Conservation (phyloP, 2,329 filamentous ascomycete genomes). For the Trichoderma lentiforme region DNA sequence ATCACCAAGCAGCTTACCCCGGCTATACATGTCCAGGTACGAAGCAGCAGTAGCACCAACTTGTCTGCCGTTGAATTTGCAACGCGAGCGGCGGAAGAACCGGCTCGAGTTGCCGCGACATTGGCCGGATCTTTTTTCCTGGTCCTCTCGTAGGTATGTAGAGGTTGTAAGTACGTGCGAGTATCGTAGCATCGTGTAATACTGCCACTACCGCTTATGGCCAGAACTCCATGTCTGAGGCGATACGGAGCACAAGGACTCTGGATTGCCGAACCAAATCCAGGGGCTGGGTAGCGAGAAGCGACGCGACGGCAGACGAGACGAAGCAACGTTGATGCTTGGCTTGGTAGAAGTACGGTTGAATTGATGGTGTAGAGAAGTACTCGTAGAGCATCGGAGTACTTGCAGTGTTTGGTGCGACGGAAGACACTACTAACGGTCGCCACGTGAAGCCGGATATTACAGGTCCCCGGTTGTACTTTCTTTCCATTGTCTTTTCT, state of each 20-base stretch:
- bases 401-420: background rate
- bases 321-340: background rate
- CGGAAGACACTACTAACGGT: background rate
- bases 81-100: background rate
- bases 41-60: background rate
- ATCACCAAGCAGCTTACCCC: background rate
- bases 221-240: background rate
- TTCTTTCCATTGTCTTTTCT: background rate
- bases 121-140: background rate
- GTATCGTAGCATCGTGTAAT: background rate
- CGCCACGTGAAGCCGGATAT: background rate
- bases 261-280: constrained; percentile 3
- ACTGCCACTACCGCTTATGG: background rate
- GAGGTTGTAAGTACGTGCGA: background rate
- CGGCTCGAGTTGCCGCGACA: constrained; percentile 2
- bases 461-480: background rate
- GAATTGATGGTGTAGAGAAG: background rate
- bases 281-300: constrained; percentile 17
- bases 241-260: background rate
- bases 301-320: constrained; percentile 7
- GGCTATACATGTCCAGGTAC: background rate
- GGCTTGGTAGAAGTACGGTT: background rate
- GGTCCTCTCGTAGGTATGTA: background rate
- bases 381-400: background rate
- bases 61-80: background rate